A percentile compares a stretch with the other conserved stretches of the same genome.
phyloP scores from a whole-genome alignment of 2,329 filamentous ascomycete species.

The Diaporthe caulivora region DNA sequence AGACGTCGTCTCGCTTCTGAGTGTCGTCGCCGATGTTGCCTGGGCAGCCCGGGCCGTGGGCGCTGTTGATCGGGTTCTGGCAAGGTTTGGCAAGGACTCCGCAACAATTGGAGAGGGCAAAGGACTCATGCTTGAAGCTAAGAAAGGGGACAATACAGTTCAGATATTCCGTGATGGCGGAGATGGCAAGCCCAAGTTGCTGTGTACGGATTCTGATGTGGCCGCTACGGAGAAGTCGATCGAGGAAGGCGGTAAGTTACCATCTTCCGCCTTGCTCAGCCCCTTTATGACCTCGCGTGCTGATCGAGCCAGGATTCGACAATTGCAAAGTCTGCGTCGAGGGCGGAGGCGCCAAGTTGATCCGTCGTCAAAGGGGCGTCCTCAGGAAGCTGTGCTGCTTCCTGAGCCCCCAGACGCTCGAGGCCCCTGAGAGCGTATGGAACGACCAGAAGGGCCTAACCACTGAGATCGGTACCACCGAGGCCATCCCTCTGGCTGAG shows the following conservation, averaged over 20 bases:
- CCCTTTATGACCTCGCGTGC: background rate
- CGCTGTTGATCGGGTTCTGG: background rate
- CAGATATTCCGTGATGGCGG: constrained; percentile 5
- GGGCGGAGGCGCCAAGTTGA: constrained; percentile 4
- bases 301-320: background rate
- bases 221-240: constrained; percentile 5
- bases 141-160: background rate
- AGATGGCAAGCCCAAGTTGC: background rate
- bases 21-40: constrained; percentile 2
- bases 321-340: constrained; percentile 6
- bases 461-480: background rate
- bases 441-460: constrained; percentile 13
- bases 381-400: constrained; percentile 15
- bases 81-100: background rate
- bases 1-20: constrained; percentile 3
- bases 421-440: constrained; percentile 3
- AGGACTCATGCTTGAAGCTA: background rate
- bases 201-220: constrained; percentile 4
- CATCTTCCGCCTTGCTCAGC: background rate
- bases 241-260: constrained; percentile 1
- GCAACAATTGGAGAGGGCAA: background rate
- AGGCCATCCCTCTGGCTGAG: background rate
- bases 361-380: background rate
- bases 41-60: background rate
- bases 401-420: constrained; percentile 3